Conservation (phyloP, 495 filamentous ascomycete genomes). For the Xylaria flabelliformis region DNA sequence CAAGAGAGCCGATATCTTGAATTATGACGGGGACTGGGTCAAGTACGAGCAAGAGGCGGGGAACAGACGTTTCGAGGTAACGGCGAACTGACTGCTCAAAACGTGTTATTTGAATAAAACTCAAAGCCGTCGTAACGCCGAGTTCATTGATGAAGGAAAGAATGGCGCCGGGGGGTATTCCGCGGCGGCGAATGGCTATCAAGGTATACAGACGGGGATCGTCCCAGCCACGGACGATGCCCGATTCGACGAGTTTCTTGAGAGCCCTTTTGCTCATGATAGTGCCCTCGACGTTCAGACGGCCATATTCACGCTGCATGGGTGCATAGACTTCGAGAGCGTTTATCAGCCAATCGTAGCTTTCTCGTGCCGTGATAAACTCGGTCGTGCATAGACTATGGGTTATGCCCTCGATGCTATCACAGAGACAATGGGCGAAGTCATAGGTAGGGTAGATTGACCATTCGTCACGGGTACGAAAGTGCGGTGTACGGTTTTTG, state of each 20-base stretch:
- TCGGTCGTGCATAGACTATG: slow-evolving; percentile 91
- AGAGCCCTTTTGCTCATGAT: slow-evolving; percentile 86
- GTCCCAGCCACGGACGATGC: slow-evolving; percentile 82
- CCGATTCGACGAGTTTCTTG: slow-evolving; percentile 72
- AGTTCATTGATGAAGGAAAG: slow-evolving; percentile 87
- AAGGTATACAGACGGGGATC: slow-evolving; percentile 89
- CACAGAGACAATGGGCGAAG: slow-evolving; percentile 88
- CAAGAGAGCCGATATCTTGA: slow-evolving; percentile 71
- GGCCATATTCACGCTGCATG: slow-evolving; percentile 64
- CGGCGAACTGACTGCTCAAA: slow-evolving; percentile 81
- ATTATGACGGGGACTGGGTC: slow-evolving; percentile 83
- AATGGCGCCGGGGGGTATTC: slow-evolving; percentile 86
- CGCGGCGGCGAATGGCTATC: slow-evolving; percentile 81
- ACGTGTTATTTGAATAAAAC: slow-evolving; percentile 72
- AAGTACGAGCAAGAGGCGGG: slow-evolving; percentile 83
- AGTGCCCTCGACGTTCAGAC: slow-evolving; percentile 80
- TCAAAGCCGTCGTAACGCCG: slow-evolving; percentile 79
- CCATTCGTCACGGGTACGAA: slow-evolving; percentile 77
- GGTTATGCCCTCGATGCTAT: slow-evolving; percentile 82
- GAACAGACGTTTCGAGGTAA: slow-evolving; percentile 84
- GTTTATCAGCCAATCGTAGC: slow-evolving; percentile 86
- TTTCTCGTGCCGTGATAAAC: slow-evolving; percentile 75
- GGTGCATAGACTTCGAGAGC: slow-evolving; percentile 78
- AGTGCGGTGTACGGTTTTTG: slow-evolving; percentile 63
- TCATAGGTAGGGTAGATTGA: slow-evolving; percentile 91